A percentile compares a stretch with the other conserved stretches of the same genome.
Evolutionary conservation across 352 stramenopile species (phyloP).

Genomic region (Phytophthora ramorum): DNA sequence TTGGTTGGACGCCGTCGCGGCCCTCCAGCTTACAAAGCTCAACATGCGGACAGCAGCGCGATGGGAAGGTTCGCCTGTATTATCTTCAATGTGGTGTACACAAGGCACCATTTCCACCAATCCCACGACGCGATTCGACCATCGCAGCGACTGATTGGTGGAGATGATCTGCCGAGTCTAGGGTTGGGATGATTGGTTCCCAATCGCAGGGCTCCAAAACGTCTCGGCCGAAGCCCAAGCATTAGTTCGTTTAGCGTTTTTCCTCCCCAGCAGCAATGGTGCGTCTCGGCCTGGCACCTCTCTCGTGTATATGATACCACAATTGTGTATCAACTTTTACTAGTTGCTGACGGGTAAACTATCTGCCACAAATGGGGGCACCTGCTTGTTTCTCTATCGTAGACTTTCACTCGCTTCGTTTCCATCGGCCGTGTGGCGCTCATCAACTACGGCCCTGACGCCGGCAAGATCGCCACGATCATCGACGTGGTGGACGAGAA

Average conservation of each 20-base stretch:
- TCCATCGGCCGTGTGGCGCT: constrained; percentile 99
- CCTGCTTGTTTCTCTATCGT: background rate
- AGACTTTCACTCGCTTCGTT: constrained; percentile 99
- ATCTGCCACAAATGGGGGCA: background rate
- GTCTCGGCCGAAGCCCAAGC: background rate
- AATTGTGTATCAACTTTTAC: background rate
- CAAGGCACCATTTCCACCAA: constrained; percentile 42
- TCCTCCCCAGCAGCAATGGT: constrained; percentile 84
- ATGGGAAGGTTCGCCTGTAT: constrained; percentile 1
- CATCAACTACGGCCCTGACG: constrained; percentile 98
- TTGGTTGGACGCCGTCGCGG: constrained; percentile 25
- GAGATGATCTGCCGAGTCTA: constrained; percentile 23
- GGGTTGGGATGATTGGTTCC: constrained; percentile 82
- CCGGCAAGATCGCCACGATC: constrained; percentile 98
- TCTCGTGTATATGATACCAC: constrained; percentile 6
- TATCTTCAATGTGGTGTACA: constrained; percentile 11
- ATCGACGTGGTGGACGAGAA: constrained; percentile 99
- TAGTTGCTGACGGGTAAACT: background rate
- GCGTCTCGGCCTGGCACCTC: constrained; percentile 24
- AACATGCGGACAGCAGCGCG: constrained; percentile 15
- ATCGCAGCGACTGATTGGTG: constrained; percentile 45
- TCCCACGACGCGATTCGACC: background rate
- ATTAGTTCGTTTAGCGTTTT: constrained; percentile 91
- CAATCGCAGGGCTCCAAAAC: constrained; percentile 26
- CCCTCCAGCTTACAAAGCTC: constrained; percentile 13